Evolutionary conservation across 2,329 filamentous ascomycete genomes (phyloP), one percentile per base, ranked within the genome.

Genomic region (Curvularia sp.): DNA sequence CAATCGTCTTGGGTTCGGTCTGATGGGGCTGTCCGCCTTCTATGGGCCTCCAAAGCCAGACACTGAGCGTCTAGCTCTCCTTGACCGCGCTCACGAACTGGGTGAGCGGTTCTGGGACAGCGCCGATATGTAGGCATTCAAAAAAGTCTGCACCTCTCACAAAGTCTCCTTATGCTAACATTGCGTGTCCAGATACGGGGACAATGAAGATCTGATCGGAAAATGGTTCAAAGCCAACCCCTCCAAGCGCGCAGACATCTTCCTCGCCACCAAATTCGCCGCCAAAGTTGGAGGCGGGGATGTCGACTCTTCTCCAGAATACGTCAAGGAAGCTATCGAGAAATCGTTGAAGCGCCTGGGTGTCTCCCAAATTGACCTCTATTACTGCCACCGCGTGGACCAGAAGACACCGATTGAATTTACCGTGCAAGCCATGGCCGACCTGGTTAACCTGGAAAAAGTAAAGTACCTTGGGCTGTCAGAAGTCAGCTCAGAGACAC

Each of bases 371-470:
- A 71, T 82, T 23, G 80, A 82, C 63, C 70, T 82, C 6, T 82
- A 81, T 71, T 78, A 79, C 60, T 71, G 67, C 47, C 80, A 82
- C 61, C 77, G 80, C 4, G 65, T 81, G 23, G 79, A 82, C 59
- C 63, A 65, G 39, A 76, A 74, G 58, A 81, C 79, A 5, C 80
- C 80, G 2, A 74, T 82, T 47, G 80, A 82, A 66, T 76, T 78
- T 66, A 86, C 83, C 0, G 74, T 86, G 3, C 68, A 79, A 43
- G 81, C 77, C 13, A 77, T 86, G 78, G 81, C 59, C 3, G 78
- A 91, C 69, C 69, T 91, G 30, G 83, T 85, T 1, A 77, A 82
- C 87, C 68, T 69, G 48, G 83, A 83, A 30, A 86, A 86, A 59
- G 80, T 84, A 59, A 74, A 72, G 52, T 71, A 73, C 38, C 45